Evolutionary conservation across 768 basidiomycete genomes (phyloP).

Genomic region (Mycena amicta): DNA sequence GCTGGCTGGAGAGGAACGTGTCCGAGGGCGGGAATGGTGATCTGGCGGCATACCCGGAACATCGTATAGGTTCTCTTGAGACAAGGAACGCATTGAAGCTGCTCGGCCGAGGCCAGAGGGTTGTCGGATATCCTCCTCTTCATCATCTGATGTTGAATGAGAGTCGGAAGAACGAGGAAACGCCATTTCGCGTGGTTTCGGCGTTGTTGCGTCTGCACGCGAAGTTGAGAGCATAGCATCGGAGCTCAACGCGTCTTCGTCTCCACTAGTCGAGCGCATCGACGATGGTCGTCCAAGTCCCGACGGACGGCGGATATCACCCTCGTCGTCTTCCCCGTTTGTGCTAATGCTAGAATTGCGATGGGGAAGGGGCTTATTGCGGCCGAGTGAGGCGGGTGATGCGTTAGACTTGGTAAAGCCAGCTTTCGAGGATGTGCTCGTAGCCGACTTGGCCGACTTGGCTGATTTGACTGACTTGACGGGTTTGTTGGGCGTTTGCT

Average conservation of each 20-base stretch:
- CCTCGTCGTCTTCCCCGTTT: conserved; percentile 1
- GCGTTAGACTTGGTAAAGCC: background rate
- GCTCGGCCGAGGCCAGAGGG: conserved; percentile 15
- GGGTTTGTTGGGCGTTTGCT: too few relatives aligned
- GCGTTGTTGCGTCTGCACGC: background rate
- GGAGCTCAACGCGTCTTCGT: too few relatives aligned
- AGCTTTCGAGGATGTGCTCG: background rate
- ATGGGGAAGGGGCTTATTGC: background rate
- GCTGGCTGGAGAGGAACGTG: background rate
- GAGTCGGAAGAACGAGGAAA: background rate
- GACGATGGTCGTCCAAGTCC: conserved; percentile 3
- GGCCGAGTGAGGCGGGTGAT: background rate
- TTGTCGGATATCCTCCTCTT: conserved; percentile 18
- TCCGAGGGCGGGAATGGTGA: background rate
- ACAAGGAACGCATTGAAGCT: conserved; percentile 1
- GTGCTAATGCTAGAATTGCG: background rate
- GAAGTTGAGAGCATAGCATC: too few relatives aligned
- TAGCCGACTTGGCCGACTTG: conserved; percentile 5
- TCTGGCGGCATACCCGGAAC: background rate
- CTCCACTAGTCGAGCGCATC: background rate
- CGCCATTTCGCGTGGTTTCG: background rate
- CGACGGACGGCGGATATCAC: conserved; percentile 15
- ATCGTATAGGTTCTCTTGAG: background rate
- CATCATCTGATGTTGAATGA: background rate
- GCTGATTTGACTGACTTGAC: background rate